Base-by-base conservation (phyloP, 768 basidiomycete genomes). In the Leccinum longicurvipes region DNA sequence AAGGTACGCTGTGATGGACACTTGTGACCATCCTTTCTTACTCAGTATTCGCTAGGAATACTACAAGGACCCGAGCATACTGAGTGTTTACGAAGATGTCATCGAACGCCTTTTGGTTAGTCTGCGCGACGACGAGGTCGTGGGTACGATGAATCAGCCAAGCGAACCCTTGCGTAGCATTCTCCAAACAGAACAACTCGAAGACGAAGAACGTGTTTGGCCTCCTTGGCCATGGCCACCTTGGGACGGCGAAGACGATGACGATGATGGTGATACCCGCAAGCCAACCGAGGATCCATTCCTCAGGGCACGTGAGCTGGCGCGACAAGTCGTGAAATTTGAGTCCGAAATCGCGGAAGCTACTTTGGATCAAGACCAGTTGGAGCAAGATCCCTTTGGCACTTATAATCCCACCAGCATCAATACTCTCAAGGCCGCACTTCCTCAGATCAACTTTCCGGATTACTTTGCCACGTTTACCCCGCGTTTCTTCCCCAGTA, bases 201-300 rank as follows among this genome's bases (percentile, higher is more conserved):
- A 77, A 74, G 56, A 65, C 3, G 42, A 54, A 19, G 66, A 72
- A 29, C 66, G 31, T 47, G 75, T 82, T 27, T 90, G 87, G 88
- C 89, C 89, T 42, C 87, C 87, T 36, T 86, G 87, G 87, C 86
- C 88, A 15, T 87, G 88, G 88, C 88, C 90, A 65, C 92, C 93
- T 6, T 93, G 89, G 89, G 86, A 80, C 42, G 84, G 73, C 24
- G 84, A 84, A 28, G 83, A 78, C 17, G 83, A 78, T n/a, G 76
- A 74, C 28, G 75, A 75, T 6, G 72, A 73, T 32, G 70, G 73
- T 17, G 76, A 79, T 27, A 69, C 63, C 34, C 60, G 67, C 39
- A 78, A 77, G 53, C 68, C 59, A 2, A 53, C 64, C 12, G 55
- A 63, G 0, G 70, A 73, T 56, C 70, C 70, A 1, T 73, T 72